Percentiles rank a stretch among this genome's conserved stretches.
phyloP scores from a whole-genome alignment of 1,139 yeast species.

The Blastobotrys capitulatus region DNA sequence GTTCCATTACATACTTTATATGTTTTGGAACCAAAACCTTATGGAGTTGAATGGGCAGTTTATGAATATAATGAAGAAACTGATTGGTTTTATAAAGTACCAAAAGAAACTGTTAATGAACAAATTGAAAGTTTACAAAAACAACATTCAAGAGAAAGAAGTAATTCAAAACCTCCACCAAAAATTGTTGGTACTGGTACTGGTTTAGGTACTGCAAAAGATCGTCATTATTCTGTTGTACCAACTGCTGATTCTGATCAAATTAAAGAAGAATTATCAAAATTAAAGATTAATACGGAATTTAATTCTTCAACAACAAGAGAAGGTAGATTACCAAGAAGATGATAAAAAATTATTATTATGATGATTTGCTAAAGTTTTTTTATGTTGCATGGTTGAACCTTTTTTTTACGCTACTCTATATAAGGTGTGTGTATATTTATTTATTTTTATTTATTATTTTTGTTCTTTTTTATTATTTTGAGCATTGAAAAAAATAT shows the following conservation, averaged over 20 bases:
- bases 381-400: too few relatives aligned
- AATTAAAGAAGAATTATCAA: constrained; percentile 8
- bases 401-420: too few relatives aligned
- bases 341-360: too few relatives aligned
- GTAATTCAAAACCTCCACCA: constrained; percentile 12
- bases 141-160: constrained; percentile 11
- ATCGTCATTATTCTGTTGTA: constrained; percentile 25
- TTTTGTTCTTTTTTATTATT: too few relatives aligned
- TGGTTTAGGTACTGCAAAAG: constrained; percentile 19
- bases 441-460: too few relatives aligned
- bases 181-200: constrained; percentile 11
- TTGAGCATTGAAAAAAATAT: too few relatives aligned
- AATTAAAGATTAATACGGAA: not conserved
- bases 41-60: constrained; percentile 88
- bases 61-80: constrained; percentile 76
- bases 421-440: too few relatives aligned
- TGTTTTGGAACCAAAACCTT: constrained; percentile 86
- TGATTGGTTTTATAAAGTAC: constrained; percentile 75
- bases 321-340: too few relatives aligned
- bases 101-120: constrained; percentile 29
- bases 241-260: constrained; percentile 21
- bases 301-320: too few relatives aligned
- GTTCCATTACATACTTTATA: constrained; percentile 90
- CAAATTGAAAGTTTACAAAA: constrained; percentile 15
- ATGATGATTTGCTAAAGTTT: too few relatives aligned